A percentile compares a stretch with the other conserved stretches of the same genome.
phyloP scores from a whole-genome alignment of 805 yeast species.

The Yarrowia sp. region DNA sequence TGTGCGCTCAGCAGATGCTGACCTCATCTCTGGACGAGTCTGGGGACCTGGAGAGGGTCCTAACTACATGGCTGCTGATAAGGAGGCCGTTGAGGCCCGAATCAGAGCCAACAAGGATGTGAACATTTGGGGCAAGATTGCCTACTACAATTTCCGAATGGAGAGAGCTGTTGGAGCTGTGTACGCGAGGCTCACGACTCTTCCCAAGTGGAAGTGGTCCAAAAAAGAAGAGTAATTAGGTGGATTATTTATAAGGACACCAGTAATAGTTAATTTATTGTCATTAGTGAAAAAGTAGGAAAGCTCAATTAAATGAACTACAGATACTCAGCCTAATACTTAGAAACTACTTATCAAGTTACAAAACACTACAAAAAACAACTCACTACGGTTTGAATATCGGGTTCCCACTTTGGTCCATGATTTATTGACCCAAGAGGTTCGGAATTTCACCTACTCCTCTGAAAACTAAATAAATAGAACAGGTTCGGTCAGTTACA shows the following conservation, averaged over 20 bases:
- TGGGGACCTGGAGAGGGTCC: conserved; percentile 48
- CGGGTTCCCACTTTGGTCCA: conserved; percentile 7
- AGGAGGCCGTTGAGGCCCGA: conserved; percentile 38
- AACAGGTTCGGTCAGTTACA: conserved; percentile 10
- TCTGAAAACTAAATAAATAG: background rate
- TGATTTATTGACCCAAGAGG: conserved; percentile 10
- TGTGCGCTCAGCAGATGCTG: conserved; percentile 41
- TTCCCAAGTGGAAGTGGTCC: conserved; percentile 3
- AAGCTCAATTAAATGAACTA: no score
- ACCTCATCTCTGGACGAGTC: conserved; percentile 43
- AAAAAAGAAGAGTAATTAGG: conserved; percentile 7
- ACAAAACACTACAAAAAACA: background rate
- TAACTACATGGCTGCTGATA: conserved; percentile 42
- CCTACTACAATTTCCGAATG: conserved; percentile 10
- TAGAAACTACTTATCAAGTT: no score
- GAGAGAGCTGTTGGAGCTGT: conserved; percentile 5
- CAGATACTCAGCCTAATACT: no score
- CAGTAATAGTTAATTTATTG: conserved; percentile 3
- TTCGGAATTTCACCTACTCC: conserved; percentile 18
- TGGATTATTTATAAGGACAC: background rate
- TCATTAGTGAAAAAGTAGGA: background rate
- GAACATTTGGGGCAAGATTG: conserved; percentile 14
- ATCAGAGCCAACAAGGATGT: conserved; percentile 19
- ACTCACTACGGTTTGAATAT: conserved; percentile 1
- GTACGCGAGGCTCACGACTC: background rate